These are phyloP conservation scores for Kodamaea neixiangensis DNA, from an alignment of 805 yeast species.

Conservation along the genomic window DNA sequence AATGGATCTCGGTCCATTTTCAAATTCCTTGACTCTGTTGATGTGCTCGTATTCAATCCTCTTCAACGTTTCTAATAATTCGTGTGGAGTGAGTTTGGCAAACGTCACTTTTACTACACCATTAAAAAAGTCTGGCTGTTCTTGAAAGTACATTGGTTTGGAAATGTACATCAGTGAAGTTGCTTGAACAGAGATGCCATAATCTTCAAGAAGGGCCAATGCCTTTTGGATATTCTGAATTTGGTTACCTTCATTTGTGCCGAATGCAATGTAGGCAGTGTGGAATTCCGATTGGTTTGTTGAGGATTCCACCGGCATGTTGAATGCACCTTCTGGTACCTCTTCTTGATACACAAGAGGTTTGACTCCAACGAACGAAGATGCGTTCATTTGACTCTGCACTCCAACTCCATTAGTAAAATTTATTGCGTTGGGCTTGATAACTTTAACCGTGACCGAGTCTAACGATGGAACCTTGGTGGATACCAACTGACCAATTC, in stretches of 20 bases:
- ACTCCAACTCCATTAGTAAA: constrained; percentile 92
- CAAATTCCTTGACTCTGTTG: constrained; percentile 71
- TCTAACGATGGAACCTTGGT: constrained; percentile 36
- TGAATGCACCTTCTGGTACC: constrained; percentile 12
- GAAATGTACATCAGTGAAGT: constrained; percentile 84
- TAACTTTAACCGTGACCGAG: constrained; percentile 58
- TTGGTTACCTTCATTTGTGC: constrained; percentile 81
- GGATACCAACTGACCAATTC: constrained; percentile 61
- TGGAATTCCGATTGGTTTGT: constrained; percentile 29
- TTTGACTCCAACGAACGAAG: constrained; percentile 36
- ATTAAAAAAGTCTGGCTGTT: constrained; percentile 81
- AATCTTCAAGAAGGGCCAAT: constrained; percentile 43
- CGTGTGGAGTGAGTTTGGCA: constrained; percentile 55
- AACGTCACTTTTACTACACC: constrained; percentile 79
- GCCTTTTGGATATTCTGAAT: constrained; percentile 61
- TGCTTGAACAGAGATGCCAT: constrained; percentile 48
- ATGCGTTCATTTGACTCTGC: constrained; percentile 52
- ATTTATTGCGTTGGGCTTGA: constrained; percentile 87
- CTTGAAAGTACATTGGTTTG: constrained; percentile 86
- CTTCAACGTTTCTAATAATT: constrained; percentile 62
- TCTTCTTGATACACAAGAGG: constrained; percentile 16
- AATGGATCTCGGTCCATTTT: constrained; percentile 90
- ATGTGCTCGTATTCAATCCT: constrained; percentile 74
- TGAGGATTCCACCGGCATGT: constrained; percentile 7
- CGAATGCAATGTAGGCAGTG: constrained; percentile 79